Percentiles rank a stretch among this genome's conserved stretches.
Conservation (phyloP, 2,329 filamentous ascomycete species). For the Aureobasidium mangrovei region DNA sequence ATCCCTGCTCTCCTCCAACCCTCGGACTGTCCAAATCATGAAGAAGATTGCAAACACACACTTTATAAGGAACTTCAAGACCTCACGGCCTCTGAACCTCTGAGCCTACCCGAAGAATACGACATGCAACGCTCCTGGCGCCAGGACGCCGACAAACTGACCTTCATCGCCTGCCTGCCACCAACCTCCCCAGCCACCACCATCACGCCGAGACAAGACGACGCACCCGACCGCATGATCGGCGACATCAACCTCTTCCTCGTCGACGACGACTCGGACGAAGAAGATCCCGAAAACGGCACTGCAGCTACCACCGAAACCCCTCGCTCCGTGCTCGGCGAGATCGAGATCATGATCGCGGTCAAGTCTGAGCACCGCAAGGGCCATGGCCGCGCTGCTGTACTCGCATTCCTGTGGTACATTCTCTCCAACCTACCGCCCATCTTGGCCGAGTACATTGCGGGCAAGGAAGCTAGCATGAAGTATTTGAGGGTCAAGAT, state of each 20-base stretch:
- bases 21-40: background rate
- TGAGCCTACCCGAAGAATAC: constrained; percentile 75
- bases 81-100: constrained; percentile 78
- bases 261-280: constrained; percentile 43
- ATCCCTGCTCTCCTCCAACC: background rate
- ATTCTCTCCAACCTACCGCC: constrained; percentile 44
- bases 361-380: constrained; percentile 45
- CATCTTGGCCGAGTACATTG: constrained; percentile 51
- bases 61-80: constrained; percentile 58
- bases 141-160: constrained; percentile 72
- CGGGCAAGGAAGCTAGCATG: constrained; percentile 20
- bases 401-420: constrained; percentile 63
- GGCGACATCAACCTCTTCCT: constrained; percentile 61
- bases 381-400: constrained; percentile 57
- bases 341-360: constrained; percentile 84
- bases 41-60: background rate
- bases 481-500: constrained; percentile 54
- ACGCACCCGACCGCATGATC: constrained; percentile 43
- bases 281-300: constrained; percentile 33
- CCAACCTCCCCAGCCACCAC: constrained; percentile 9
- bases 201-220: constrained; percentile 38
- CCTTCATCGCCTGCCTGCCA: constrained; percentile 72
- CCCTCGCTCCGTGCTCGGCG: constrained; percentile 44
- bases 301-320: constrained; percentile 15
- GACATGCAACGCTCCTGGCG: constrained; percentile 88